Base-by-base conservation (phyloP, 2,329 filamentous ascomycete species). In the Nigrograna mackinnonii region DNA sequence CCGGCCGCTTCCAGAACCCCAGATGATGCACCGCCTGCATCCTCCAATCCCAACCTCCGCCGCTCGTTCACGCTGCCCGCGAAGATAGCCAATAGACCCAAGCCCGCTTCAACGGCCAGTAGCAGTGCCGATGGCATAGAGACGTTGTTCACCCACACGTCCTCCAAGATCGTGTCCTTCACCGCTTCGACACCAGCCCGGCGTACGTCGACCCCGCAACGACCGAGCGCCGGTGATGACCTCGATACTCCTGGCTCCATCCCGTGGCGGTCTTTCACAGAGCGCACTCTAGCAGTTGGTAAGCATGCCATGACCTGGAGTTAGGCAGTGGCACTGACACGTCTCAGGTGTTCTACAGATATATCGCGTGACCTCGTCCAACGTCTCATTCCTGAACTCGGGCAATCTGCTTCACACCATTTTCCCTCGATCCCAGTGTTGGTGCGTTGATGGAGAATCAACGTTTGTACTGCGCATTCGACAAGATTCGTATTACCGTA, bases 381-480 rank as follows among this genome's bases (percentile, higher is more conserved):
- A 68, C 40, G 89, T 94, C 13, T 88, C 89, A 11, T 96, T 96
- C 59, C 77, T 96, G 7, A 92, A 87, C 67, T 95, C 90, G 50
- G 89, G 89, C 46, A 84, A 83, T 41, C 85, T 91, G 13, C 78
- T 96, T 14, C 89, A 94, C 58, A 87, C 91, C 9, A 94, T 96
- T 49, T 73, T 96, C 39, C 89, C 89, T 18, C 89, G 89, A 66
- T 95, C 90, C 44, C 91, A 96, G 68, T 95, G 88, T 63, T 96
- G 91, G 91, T 95, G 88, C 65, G 87, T 96, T 22, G 89, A 95
- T 65, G 87, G 89, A 43, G 80, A 85, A 42, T 86, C 86, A 30
- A 90, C 85, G 55, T 96, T 95, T 55, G 87, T 95, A n/a, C 73
- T 96, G 45, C 87, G 91, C 52, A 89, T 95, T 51, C 79, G 90